Conservation (phyloP, 2,329 filamentous ascomycete species). For the Pleoardoris graminearum region DNA sequence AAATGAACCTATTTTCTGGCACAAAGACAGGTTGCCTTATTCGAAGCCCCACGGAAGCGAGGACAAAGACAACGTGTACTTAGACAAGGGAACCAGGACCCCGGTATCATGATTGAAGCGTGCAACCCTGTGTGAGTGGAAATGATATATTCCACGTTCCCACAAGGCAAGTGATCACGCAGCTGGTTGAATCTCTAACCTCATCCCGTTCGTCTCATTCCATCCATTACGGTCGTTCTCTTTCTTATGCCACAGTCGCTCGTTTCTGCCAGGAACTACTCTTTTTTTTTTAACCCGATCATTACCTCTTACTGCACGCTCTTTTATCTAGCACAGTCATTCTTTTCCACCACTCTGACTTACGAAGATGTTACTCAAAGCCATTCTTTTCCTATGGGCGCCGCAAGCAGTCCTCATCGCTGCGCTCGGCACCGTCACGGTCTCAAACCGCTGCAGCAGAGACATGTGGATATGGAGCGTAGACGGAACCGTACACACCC, state of each 20-base stretch:
- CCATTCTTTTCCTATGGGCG: neutral
- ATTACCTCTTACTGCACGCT: neutral
- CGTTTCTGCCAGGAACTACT: neutral
- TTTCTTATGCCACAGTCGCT: neutral
- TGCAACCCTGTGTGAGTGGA: neutral
- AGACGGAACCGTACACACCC: neutral
- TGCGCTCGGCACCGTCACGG: neutral
- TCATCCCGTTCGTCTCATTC: neutral
- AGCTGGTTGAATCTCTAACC: neutral
- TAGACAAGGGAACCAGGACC: neutral
- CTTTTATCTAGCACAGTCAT: neutral
- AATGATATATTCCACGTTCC: neutral
- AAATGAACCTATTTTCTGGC: neutral
- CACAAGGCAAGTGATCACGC: neutral
- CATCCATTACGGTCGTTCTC: neutral
- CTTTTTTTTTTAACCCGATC: neutral
- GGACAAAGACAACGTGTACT: neutral
- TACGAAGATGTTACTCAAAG: neutral
- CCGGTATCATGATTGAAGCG: neutral
- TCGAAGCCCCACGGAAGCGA: neutral
- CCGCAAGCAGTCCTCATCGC: neutral
- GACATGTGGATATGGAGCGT: conserved; percentile 3
- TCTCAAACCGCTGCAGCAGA: conserved; percentile 2
- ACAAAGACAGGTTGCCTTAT: neutral
- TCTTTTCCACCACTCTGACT: neutral